Conservation (phyloP, 1,139 yeast genomes). For the Magnusiomyces tetraspermus region DNA sequence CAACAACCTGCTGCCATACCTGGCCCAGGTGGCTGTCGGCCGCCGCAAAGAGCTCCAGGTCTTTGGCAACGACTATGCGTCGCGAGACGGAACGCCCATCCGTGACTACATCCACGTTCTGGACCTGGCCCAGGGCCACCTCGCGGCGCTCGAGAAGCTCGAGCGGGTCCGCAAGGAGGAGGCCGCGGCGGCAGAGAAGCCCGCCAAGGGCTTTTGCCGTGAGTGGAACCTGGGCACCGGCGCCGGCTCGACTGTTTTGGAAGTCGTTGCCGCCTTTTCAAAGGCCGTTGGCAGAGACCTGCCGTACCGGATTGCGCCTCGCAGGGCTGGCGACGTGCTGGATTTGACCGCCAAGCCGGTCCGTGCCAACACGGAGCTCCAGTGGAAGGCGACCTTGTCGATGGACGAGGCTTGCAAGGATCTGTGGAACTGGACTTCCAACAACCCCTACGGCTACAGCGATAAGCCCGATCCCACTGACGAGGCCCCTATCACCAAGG, state of each 20-base stretch:
- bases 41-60: slow-evolving; percentile 55
- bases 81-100: slow-evolving; percentile 73
- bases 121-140: slow-evolving; percentile 73
- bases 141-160: slow-evolving; percentile 59
- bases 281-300: slow-evolving; percentile 58
- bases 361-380: slow-evolving; percentile 56
- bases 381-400: slow-evolving; percentile 52
- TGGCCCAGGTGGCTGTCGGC: slow-evolving; percentile 73
- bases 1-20: slow-evolving; percentile 62
- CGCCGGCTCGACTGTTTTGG: slow-evolving; percentile 66
- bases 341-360: slow-evolving; percentile 63
- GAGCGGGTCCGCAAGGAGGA: slow-evolving; percentile 30
- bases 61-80: slow-evolving; percentile 56
- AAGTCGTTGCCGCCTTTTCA: slow-evolving; percentile 58
- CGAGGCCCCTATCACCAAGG: slow-evolving; percentile 1
- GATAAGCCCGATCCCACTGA: slow-evolving; percentile 13
- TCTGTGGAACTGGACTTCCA: slow-evolving; percentile 69
- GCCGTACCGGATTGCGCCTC: slow-evolving; percentile 54
- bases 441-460: slow-evolving; percentile 58
- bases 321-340: slow-evolving; percentile 74
- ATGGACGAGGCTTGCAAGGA: slow-evolving; percentile 62
- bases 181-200: slow-evolving; percentile 15
- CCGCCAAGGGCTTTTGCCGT: slow-evolving; percentile 45
- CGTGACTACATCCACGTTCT: slow-evolving; percentile 77
- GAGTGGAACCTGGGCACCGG: slow-evolving; percentile 87